Percentiles rank a stretch among this genome's conserved stretches.
These are phyloP conservation scores for Protomyces inundatus DNA, from an alignment of 1,139 yeast species.

Conservation along the genomic window DNA sequence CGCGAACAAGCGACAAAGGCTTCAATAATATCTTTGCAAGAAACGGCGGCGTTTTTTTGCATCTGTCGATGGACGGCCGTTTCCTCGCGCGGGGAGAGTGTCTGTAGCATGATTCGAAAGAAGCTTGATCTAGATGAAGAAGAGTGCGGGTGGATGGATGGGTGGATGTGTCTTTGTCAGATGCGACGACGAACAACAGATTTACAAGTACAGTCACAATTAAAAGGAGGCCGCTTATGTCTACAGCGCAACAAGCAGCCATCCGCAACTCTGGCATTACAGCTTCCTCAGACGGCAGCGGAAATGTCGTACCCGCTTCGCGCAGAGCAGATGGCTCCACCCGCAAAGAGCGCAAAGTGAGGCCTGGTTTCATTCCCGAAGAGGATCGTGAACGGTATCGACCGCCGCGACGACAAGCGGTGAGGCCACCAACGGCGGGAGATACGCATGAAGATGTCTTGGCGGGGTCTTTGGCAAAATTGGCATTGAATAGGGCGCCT, in stretches of 20 bases:
- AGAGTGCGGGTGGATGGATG: neutral
- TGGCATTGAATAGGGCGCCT: neutral
- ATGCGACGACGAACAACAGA: neutral
- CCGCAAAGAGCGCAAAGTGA: slow-evolving; percentile 39
- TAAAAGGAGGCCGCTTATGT: neutral
- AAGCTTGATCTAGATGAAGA: neutral
- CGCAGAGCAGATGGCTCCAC: slow-evolving; percentile 43
- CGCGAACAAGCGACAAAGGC: slow-evolving; percentile 19
- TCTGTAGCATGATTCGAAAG: slow-evolving; percentile 7
- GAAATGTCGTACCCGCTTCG: slow-evolving; percentile 31
- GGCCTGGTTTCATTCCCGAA: slow-evolving; percentile 43
- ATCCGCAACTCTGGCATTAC: slow-evolving; percentile 28
- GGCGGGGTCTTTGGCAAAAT: neutral
- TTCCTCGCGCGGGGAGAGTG: slow-evolving; percentile 19
- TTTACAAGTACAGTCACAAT: too few relatives aligned
- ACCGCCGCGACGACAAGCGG: slow-evolving; percentile 9
- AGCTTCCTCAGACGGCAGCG: slow-evolving; percentile 21
- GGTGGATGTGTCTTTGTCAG: neutral
- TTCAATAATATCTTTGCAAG: slow-evolving; percentile 8
- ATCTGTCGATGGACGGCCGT: slow-evolving; percentile 18
- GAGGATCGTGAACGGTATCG: slow-evolving; percentile 41
- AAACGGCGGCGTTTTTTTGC: slow-evolving; percentile 18
- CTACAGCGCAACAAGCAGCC: neutral
- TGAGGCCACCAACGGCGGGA: neutral
- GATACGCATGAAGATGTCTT: neutral